Evolutionary conservation across 371 early-diverging fungal species (phyloP), one percentile per base, ranked within the genome.

Genomic region (Mucor saturninus): DNA sequence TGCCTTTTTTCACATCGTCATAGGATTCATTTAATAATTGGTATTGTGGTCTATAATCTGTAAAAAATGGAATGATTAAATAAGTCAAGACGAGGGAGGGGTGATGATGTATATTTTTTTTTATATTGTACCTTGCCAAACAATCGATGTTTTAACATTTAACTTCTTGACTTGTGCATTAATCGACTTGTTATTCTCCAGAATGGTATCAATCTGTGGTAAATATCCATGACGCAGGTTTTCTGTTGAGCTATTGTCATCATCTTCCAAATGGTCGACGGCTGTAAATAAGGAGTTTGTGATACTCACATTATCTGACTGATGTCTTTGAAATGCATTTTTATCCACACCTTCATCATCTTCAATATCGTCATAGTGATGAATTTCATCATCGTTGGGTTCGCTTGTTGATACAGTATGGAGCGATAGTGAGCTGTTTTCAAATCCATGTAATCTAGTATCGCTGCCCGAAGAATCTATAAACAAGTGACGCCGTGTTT

Each of bases 1-100:
- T 72, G 69, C 69, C 65, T 54, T 65, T 54, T 54, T 73, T 73
- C 39, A 40, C 58, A 30, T 46, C 45, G 14, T 65, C 57, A 59
- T 71, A 75, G 5, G 71, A 68, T 31, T 73, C 74, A 48, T 72
- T 72, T 40, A 78, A 54, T 61, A 61, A 26, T 53, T 37, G 56
- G 54, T 71, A 78, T 8, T 75, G 72, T 10, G 74, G 68, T 51
- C 67, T 72, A 39, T 65, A 74, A 14, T 70, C 73, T 71, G 21
- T 5, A 45, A 45, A 15, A 45, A 45, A 45, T 5, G 7, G 21
- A 15, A n/a, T 56, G 39, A 14, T 26, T 40, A 38, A 7, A 8
- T 37, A 8, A 38, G n/a, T 26, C 10, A 9, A 8, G 5, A 5
- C 1, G 21, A 21, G 26, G 7, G 43, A 42, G 15, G 11, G 49